phyloP scores from a whole-genome alignment of 345 rosid genomes.

The Salix udensis region DNA sequence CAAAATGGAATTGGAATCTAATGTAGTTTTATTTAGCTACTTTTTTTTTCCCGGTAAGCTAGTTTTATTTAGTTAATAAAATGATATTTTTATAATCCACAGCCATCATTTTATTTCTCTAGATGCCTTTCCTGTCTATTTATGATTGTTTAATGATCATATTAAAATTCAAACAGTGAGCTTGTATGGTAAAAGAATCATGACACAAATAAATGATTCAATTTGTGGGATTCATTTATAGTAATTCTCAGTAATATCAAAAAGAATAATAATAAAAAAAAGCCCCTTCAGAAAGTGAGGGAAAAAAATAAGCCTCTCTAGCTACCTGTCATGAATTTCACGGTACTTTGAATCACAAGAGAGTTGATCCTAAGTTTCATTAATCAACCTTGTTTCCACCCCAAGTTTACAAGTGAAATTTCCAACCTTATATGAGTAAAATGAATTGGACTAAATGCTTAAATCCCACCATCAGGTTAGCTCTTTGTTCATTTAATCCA shows the following conservation, averaged over 20 bases:
- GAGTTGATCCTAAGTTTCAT: neutral
- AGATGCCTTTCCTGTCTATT: neutral
- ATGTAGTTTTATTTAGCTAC: neutral
- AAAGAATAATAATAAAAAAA: too few species aligned
- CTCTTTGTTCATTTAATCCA: neutral
- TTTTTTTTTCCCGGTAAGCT: neutral
- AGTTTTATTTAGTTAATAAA: neutral
- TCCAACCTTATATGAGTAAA: neutral
- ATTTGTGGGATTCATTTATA: neutral
- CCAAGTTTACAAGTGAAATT: neutral
- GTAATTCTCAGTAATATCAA: neutral
- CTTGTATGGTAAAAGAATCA: neutral
- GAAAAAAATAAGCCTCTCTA: too few species aligned
- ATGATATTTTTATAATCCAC: neutral
- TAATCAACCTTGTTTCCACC: neutral
- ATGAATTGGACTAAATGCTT: neutral
- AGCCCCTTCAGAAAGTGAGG: too few species aligned
- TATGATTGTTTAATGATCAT: neutral
- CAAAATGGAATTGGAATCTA: neutral
- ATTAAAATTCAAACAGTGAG: neutral
- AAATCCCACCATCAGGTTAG: neutral
- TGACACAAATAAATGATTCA: neutral
- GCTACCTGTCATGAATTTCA: too few species aligned
- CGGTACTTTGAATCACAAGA: neutral
- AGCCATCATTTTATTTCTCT: neutral